Evolutionary conservation across 164 flowering plant genomes (phyloP).

Genomic region (Paratinospora sagittata): DNA sequence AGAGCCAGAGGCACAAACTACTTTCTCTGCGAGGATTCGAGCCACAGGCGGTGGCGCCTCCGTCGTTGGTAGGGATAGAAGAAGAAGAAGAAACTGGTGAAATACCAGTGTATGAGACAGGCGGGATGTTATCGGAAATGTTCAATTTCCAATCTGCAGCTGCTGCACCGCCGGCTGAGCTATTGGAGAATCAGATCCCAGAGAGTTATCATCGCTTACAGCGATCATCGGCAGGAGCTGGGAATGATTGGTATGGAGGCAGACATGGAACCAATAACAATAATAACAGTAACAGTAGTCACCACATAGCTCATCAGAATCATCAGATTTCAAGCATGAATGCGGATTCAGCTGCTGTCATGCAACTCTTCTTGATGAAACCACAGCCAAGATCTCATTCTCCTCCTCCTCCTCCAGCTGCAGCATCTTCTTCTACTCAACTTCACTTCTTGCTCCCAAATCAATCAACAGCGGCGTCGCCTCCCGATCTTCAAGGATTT

Average conservation of each 20-base stretch:
- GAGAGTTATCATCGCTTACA: conserved; percentile 24
- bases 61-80: conserved; percentile 29
- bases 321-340: conserved; percentile 46
- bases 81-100: conserved; percentile 13
- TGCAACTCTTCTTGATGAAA: conserved; percentile 79
- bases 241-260: conserved; percentile 39
- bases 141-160: conserved; percentile 47
- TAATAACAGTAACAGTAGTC: neutral
- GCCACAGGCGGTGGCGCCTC: conserved; percentile 37
- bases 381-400: conserved; percentile 51
- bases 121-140: conserved; percentile 74
- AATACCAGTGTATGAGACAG: conserved; percentile 42
- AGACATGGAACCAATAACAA: conserved; percentile 20
- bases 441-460: conserved; percentile 44
- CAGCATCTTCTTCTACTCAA: conserved; percentile 25
- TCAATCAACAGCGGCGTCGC: conserved; percentile 18
- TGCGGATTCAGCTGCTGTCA: conserved; percentile 53
- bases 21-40: conserved; percentile 22
- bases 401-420: conserved; percentile 13
- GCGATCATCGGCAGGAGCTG: conserved; percentile 15
- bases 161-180: conserved; percentile 19
- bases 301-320: conserved; percentile 12
- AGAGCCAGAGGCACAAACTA: conserved; percentile 54
- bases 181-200: conserved; percentile 32
- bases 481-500: conserved; percentile 28